Evolutionary conservation across 306 rosid species (phyloP).

Genomic region (Macrotyloma uniflorum): DNA sequence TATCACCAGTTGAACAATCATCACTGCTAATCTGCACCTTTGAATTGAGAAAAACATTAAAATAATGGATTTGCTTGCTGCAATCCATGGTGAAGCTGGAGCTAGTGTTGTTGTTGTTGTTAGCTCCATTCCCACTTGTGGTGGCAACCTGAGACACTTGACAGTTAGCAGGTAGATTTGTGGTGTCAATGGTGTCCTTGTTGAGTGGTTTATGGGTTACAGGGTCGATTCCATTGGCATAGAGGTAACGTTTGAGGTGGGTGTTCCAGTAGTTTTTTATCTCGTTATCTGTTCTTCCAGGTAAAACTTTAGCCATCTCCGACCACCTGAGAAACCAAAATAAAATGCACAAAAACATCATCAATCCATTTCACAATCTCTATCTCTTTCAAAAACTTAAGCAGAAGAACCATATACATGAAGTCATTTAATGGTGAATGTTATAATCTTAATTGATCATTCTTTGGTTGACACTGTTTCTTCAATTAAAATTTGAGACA

Average conservation of each 20-base stretch:
- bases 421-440: not conserved
- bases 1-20: not conserved
- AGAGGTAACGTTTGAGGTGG: slow-evolving; percentile 53
- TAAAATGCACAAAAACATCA: not conserved
- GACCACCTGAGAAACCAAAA: slow-evolving; percentile 58
- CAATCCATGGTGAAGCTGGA: not conserved
- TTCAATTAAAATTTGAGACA: not conserved
- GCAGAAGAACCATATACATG: not conserved
- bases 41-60: not conserved
- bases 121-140: not conserved
- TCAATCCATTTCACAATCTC: slow-evolving; percentile 15
- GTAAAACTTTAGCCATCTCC: slow-evolving; percentile 54
- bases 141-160: not conserved
- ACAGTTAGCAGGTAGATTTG: not conserved
- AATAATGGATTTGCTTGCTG: not conserved
- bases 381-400: not conserved
- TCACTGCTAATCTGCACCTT: not conserved
- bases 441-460: not conserved
- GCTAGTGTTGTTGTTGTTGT: not conserved
- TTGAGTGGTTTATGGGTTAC: slow-evolving; percentile 54
- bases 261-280: slow-evolving; percentile 79
- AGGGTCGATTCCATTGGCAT: slow-evolving; percentile 56
- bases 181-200: not conserved
- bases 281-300: slow-evolving; percentile 71
- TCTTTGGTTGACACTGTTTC: not conserved